phyloP scores from a whole-genome alignment of 768 basidiomycete species.

The Multifurca ochricompacta region DNA sequence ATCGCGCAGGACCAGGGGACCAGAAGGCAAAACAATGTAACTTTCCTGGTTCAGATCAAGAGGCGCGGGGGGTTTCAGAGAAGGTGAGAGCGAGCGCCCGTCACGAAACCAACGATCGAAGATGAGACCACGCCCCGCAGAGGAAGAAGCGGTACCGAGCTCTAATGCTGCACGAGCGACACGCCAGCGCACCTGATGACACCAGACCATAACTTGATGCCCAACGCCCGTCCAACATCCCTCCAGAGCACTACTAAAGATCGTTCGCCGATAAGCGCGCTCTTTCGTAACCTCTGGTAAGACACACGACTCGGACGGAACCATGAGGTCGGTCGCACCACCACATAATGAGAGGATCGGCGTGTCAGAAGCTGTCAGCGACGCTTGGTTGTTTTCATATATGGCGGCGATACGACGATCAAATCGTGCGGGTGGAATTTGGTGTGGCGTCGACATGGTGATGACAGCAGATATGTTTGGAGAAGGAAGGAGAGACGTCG shows the following conservation, averaged over 20 bases:
- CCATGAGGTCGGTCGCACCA: slow-evolving; percentile 85
- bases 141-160: slow-evolving; percentile 33
- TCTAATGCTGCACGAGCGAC: slow-evolving; percentile 76
- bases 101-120: slow-evolving; percentile 67
- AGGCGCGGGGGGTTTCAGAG: neutral
- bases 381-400: slow-evolving; percentile 42
- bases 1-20: slow-evolving; percentile 35
- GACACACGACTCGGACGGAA: slow-evolving; percentile 84
- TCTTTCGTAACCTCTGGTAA: slow-evolving; percentile 32
- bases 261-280: slow-evolving; percentile 43
- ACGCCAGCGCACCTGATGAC: slow-evolving; percentile 91
- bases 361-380: slow-evolving; percentile 40
- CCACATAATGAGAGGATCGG: slow-evolving; percentile 84
- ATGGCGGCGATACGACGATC: slow-evolving; percentile 73
- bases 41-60: slow-evolving; percentile 5
- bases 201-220: slow-evolving; percentile 97
- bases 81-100: slow-evolving; percentile 40
- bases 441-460: slow-evolving; percentile 96
- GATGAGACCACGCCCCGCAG: slow-evolving; percentile 29
- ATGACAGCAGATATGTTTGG: slow-evolving; percentile 65
- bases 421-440: slow-evolving; percentile 80
- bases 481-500: slow-evolving; percentile 67
- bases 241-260: slow-evolving; percentile 82
- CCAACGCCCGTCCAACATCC: slow-evolving; percentile 95
- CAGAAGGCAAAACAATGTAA: slow-evolving; percentile 34